A percentile compares a stretch with the other conserved stretches of the same genome.
Conservation (phyloP, 2,329 filamentous ascomycete species). For the Paracamarosporium sp. region DNA sequence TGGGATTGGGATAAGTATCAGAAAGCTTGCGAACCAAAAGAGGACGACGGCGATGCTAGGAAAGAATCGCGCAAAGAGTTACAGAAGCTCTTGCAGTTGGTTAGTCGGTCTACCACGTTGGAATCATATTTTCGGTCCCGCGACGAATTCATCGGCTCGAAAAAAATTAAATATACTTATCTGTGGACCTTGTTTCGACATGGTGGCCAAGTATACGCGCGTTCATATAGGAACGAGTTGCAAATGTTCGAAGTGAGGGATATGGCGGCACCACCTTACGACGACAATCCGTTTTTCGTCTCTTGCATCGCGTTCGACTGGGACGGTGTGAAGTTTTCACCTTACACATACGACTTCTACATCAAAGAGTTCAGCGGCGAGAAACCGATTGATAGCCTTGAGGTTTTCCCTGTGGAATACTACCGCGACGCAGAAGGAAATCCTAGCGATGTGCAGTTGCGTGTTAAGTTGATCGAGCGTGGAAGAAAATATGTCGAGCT, state of each 20-base stretch:
- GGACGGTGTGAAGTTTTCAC: slow-evolving; percentile 7
- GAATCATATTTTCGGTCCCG: slow-evolving; percentile 9
- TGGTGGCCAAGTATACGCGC: slow-evolving; percentile 5
- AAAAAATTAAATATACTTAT: slow-evolving; percentile 9
- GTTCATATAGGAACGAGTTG: slow-evolving; percentile 6
- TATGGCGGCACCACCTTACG: neutral
- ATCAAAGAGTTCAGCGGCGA: slow-evolving; percentile 9
- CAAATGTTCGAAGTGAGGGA: slow-evolving; percentile 12
- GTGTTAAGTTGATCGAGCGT: slow-evolving; percentile 3
- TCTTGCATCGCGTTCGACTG: slow-evolving; percentile 10
- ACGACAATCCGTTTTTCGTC: neutral
- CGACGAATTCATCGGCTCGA: neutral
- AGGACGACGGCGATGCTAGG: neutral
- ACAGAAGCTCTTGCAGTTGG: neutral
- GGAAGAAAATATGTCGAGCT: slow-evolving; percentile 9
- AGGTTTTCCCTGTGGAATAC: slow-evolving; percentile 6
- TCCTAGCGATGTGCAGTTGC: neutral
- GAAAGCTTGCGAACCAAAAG: neutral
- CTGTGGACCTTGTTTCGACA: slow-evolving; percentile 11
- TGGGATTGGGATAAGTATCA: slow-evolving; percentile 7
- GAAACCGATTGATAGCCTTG: slow-evolving; percentile 1
- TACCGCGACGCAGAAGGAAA: slow-evolving; percentile 1
- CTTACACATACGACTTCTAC: slow-evolving; percentile 7
- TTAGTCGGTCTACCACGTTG: slow-evolving; percentile 4
- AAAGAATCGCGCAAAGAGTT: slow-evolving; percentile 7